Percentiles rank a stretch among this genome's conserved stretches.
These are phyloP conservation scores for Hymenoscyphus occultus DNA, from an alignment of 2,329 filamentous ascomycete species.

Conservation along the genomic window DNA sequence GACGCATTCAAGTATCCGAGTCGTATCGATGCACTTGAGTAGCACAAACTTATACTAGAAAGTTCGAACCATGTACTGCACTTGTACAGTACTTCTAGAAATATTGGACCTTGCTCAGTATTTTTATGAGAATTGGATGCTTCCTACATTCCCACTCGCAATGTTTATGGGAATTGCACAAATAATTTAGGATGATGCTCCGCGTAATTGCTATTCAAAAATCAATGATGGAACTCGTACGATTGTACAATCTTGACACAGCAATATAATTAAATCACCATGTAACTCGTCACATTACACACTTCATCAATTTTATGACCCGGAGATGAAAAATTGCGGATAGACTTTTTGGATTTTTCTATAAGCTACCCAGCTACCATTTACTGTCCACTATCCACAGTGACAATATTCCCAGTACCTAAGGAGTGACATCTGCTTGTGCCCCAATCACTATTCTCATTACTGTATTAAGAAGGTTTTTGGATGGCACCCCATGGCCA, in stretches of 20 bases:
- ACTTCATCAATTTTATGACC: not conserved
- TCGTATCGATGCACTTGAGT: no score
- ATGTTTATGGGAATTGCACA: no score
- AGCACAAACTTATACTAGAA: no score
- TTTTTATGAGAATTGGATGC: no score
- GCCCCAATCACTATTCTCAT: not conserved
- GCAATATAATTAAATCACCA: not conserved
- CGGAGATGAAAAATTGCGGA: not conserved
- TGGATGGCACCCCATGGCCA: conserved; percentile 15
- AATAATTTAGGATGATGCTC: no score
- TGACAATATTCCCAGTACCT: not conserved
- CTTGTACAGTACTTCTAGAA: no score
- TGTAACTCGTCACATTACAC: not conserved
- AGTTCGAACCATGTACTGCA: no score
- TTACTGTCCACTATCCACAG: not conserved
- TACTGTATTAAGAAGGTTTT: not conserved
- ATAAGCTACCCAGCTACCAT: not conserved
- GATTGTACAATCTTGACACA: not conserved
- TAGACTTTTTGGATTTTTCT: not conserved
- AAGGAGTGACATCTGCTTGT: not conserved
- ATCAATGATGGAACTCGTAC: not conserved
- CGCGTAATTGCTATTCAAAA: not conserved
- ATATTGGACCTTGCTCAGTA: no score
- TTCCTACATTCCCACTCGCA: no score
- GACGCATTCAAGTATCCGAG: no score